phyloP scores from a whole-genome alignment of 108 stramenopile genomes.

The Skeletonema costatum region DNA sequence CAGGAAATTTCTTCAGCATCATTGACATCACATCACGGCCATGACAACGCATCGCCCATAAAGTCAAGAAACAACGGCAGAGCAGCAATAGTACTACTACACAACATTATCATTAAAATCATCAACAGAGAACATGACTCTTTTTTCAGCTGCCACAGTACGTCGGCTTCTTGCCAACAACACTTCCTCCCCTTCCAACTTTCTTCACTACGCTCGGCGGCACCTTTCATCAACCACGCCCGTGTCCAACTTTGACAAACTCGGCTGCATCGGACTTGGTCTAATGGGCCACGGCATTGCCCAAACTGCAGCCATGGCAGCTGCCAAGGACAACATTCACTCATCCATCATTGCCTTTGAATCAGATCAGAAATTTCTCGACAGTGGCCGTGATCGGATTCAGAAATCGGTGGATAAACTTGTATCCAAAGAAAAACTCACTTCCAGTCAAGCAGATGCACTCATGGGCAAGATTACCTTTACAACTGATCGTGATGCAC shows the following conservation, averaged over 20 bases:
- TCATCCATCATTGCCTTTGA: constrained; percentile 85
- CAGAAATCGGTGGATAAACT: constrained; percentile 72
- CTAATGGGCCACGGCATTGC: constrained; percentile 99
- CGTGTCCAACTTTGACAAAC: constrained; percentile 6
- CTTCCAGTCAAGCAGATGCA: constrained; percentile 58
- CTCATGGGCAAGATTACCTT: constrained; percentile 69
- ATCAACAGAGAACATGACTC: neutral
- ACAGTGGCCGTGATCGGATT: constrained; percentile 74
- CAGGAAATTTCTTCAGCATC: too few relatives aligned
- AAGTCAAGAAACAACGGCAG: too few relatives aligned
- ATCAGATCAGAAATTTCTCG: constrained; percentile 73
- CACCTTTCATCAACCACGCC: constrained; percentile 2
- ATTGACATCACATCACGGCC: too few relatives aligned
- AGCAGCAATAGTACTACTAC: neutral
- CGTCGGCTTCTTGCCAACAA: neutral
- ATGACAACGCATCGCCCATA: too few relatives aligned
- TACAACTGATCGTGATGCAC: constrained; percentile 80
- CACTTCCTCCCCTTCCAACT: neutral
- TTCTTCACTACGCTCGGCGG: neutral
- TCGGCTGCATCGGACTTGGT: constrained; percentile 1
- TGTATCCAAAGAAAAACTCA: constrained; percentile 82
- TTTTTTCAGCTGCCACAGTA: neutral
- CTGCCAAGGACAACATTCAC: constrained; percentile 80
- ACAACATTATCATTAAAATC: neutral
- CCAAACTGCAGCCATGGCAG: constrained; percentile 60